Percentiles rank a stretch among this genome's conserved stretches.
Conservation (phyloP, 345 rosid species). For the Eucalyptus viminalis region DNA sequence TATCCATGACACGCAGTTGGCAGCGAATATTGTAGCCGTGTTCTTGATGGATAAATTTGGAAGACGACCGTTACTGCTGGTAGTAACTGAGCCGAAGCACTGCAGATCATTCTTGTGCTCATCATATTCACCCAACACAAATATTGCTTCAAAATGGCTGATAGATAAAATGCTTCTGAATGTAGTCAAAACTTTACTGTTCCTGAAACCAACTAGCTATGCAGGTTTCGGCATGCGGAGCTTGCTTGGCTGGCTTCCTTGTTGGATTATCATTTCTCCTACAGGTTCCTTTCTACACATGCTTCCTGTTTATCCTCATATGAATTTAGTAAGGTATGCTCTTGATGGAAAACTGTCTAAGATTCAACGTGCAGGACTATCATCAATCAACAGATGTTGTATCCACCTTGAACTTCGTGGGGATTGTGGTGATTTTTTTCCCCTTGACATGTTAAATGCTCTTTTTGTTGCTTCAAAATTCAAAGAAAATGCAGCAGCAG, state of each 20-base stretch:
- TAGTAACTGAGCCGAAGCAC: background rate
- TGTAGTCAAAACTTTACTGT: background rate
- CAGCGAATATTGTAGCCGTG: conserved; percentile 7
- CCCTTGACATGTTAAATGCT: background rate
- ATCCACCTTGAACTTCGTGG: conserved; percentile 9
- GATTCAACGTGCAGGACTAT: background rate
- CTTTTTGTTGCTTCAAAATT: background rate
- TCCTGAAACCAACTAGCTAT: background rate
- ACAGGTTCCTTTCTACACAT: conserved; percentile 11
- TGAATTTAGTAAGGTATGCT: background rate
- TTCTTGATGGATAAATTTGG: conserved; percentile 10
- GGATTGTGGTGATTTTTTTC: conserved; percentile 18
- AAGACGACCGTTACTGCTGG: conserved; percentile 12
- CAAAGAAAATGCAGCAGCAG: background rate
- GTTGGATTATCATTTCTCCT: conserved; percentile 32
- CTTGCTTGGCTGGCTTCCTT: conserved; percentile 15
- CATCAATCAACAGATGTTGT: background rate
- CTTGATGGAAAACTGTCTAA: background rate
- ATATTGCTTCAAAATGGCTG: background rate
- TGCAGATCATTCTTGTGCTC: background rate
- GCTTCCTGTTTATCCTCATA: background rate
- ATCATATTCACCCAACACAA: background rate
- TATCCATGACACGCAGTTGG: background rate
- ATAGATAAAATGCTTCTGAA: background rate
- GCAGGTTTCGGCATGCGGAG: conserved; percentile 26